Conservation (phyloP, 306 rosid species). For the Prunus fruticosa region DNA sequence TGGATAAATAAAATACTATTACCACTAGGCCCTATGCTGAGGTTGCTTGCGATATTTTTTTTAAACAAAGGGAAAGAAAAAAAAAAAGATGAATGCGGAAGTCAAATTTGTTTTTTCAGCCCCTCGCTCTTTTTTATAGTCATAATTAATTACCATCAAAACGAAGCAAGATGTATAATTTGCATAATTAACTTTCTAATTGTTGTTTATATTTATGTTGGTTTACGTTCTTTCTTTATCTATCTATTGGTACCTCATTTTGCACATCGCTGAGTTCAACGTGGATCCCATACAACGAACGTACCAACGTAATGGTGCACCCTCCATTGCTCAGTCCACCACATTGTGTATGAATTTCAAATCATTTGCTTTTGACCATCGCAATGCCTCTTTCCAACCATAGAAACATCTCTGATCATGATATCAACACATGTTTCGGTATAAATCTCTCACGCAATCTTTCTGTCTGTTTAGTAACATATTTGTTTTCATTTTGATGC, state of each 20-base stretch:
- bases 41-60: constrained; percentile 8
- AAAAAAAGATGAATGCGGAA: neutral
- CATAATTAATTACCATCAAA: neutral
- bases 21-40: neutral
- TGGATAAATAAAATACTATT: neutral
- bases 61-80: neutral
- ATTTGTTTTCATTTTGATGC: too few relatives aligned
- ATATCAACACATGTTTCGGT: too few relatives aligned
- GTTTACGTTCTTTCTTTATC: too few relatives aligned
- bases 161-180: neutral
- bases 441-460: too few relatives aligned
- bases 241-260: too few relatives aligned
- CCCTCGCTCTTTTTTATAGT: neutral
- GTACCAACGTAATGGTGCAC: neutral
- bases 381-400: neutral
- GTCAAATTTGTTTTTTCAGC: neutral
- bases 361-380: neutral
- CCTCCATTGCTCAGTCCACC: neutral
- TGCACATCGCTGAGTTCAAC: neutral
- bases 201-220: too few relatives aligned
- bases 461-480: too few relatives aligned
- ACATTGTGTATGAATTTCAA: constrained; percentile 1
- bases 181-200: neutral
- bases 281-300: neutral
- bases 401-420: too few relatives aligned